phyloP scores from a whole-genome alignment of 2,329 filamentous ascomycete species.

The Fusarium poae region DNA sequence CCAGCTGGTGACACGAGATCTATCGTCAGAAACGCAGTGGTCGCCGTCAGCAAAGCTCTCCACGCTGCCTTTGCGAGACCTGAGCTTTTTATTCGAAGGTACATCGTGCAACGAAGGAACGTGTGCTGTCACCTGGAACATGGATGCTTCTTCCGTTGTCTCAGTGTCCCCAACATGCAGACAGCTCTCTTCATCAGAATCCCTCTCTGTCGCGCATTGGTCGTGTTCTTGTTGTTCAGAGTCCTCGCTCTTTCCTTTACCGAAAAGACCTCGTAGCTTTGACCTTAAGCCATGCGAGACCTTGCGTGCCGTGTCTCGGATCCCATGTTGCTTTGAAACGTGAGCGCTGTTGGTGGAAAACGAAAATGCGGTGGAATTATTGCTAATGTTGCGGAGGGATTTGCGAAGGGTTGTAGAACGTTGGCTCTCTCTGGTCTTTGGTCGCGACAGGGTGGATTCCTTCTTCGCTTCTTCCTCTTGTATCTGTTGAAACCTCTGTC shows the following conservation, averaged over 20 bases:
- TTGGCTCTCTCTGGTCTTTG: conserved; percentile 54
- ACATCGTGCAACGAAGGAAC: conserved; percentile 65
- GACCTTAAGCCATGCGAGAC: conserved; percentile 72
- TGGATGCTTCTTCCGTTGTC: conserved; percentile 57
- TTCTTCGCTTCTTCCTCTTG: conserved; percentile 54
- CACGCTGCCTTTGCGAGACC: conserved; percentile 67
- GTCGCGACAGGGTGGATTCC: conserved; percentile 60
- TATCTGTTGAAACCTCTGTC: conserved; percentile 54
- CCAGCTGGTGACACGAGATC: conserved; percentile 80
- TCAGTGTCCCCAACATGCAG: conserved; percentile 53
- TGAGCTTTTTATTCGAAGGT: conserved; percentile 60
- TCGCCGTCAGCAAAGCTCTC: conserved; percentile 61
- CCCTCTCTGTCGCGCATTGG: conserved; percentile 25
- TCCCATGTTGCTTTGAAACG: conserved; percentile 47
- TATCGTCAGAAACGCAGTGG: conserved; percentile 61
- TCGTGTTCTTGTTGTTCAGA: conserved; percentile 19
- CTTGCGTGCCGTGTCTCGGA: conserved; percentile 69
- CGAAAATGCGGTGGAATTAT: conserved; percentile 53
- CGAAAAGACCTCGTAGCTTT: conserved; percentile 65
- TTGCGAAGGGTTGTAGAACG: conserved; percentile 58
- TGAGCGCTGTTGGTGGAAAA: conserved; percentile 47
- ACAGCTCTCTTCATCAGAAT: conserved; percentile 50
- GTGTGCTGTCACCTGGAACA: conserved; percentile 64
- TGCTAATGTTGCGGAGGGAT: conserved; percentile 64
- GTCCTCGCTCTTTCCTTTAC: conserved; percentile 44